A percentile compares a stretch with the other conserved stretches of the same genome.
phyloP scores from a whole-genome alignment of 2,329 filamentous ascomycete genomes.

The Fusarium coffeatum region DNA sequence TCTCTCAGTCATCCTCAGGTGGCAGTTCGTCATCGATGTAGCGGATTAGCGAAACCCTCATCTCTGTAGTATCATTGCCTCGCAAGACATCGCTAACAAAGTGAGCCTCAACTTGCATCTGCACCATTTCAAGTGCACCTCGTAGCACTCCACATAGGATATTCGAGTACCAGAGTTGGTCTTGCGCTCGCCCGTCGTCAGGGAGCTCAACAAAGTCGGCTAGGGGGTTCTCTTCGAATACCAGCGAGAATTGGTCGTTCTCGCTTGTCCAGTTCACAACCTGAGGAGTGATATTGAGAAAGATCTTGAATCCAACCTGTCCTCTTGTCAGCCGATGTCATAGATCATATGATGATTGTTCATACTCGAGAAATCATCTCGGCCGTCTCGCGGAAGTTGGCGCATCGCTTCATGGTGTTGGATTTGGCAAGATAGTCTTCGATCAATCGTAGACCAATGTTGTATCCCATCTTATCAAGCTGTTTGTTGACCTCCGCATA shows the following conservation, averaged over 20 bases:
- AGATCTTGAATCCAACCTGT: conserved; percentile 98
- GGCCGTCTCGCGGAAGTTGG: conserved; percentile 94
- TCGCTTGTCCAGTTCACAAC: conserved; percentile 97
- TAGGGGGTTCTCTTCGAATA: conserved; percentile 96
- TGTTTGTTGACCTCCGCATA: conserved; percentile 98
- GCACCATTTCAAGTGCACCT: conserved; percentile 96
- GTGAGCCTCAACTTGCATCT: conserved; percentile 98
- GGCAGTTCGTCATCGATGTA: conserved; percentile 99
- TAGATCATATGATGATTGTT: too few species aligned
- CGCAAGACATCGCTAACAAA: conserved; percentile 94
- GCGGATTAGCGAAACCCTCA: conserved; percentile 89
- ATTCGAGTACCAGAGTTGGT: conserved; percentile 98
- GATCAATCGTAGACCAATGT: conserved; percentile 94
- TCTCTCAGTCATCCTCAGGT: conserved; percentile 85
- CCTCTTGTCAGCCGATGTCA: conserved; percentile 33
- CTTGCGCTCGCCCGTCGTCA: conserved; percentile 93
- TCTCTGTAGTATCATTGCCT: conserved; percentile 96
- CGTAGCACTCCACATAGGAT: conserved; percentile 93
- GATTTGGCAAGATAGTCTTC: conserved; percentile 98
- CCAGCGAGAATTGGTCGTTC: conserved; percentile 93
- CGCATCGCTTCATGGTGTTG: conserved; percentile 86
- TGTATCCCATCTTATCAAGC: conserved; percentile 99
- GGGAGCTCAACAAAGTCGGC: conserved; percentile 98
- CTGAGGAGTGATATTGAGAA: conserved; percentile 93
- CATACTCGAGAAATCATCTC: conserved; percentile 93